Evolutionary conservation across 2,329 filamentous ascomycete species (phyloP).

Genomic region (Fusarium tuaranense): DNA sequence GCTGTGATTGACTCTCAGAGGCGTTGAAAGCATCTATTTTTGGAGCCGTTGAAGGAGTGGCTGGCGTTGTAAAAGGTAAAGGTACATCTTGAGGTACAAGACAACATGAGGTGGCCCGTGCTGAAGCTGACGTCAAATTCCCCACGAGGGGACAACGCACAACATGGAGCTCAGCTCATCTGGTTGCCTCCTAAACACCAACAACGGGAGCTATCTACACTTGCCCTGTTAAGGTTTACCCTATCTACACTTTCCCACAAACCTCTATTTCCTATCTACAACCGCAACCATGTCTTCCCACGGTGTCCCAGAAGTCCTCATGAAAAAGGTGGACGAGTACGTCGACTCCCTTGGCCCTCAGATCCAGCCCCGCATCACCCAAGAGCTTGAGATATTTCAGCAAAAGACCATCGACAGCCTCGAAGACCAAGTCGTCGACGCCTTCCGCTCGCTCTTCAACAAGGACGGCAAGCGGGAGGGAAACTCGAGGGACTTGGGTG

Average conservation of each 20-base stretch:
- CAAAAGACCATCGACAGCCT: slow-evolving; percentile 58
- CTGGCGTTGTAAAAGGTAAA: background rate
- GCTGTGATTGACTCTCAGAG: background rate
- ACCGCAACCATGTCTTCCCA: slow-evolving; percentile 49
- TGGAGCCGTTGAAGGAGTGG: background rate
- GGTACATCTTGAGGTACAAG: background rate
- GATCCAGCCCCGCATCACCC: slow-evolving; percentile 59
- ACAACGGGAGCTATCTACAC: background rate
- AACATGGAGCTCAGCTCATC: slow-evolving; percentile 9
- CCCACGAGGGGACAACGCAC: slow-evolving; percentile 8
- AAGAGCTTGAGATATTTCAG: slow-evolving; percentile 58
- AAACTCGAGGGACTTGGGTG: slow-evolving; percentile 44
- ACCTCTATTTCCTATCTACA: background rate
- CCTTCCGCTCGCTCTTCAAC: slow-evolving; percentile 59
- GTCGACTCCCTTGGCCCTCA: slow-evolving; percentile 60
- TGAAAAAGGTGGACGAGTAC: slow-evolving; percentile 59
- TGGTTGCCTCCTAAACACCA: background rate
- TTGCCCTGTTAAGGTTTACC: background rate
- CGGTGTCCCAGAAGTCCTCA: slow-evolving; percentile 56
- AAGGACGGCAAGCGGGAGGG: slow-evolving; percentile 42
- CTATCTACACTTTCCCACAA: background rate
- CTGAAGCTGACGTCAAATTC: slow-evolving; percentile 25
- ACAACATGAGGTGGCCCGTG: slow-evolving; percentile 12
- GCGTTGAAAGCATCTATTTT: background rate
- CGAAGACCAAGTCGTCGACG: slow-evolving; percentile 58